phyloP scores from a whole-genome alignment of 768 basidiomycete species.

The Trametes villosa region DNA sequence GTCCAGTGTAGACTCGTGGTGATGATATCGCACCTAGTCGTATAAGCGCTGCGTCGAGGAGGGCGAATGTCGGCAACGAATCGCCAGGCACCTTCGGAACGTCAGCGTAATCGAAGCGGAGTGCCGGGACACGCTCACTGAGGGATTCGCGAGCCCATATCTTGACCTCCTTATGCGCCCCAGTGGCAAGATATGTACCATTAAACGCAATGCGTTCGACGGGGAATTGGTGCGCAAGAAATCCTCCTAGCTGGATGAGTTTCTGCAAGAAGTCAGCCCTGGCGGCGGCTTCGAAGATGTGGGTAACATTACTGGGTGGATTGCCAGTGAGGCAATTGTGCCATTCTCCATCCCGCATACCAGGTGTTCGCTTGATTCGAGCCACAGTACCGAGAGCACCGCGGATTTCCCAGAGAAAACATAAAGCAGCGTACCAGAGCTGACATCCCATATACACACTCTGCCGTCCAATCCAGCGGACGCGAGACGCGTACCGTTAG shows the following conservation, averaged over 20 bases:
- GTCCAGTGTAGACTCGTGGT: neutral
- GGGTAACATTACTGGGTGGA: neutral
- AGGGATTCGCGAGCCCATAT: neutral
- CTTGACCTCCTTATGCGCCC: slow-evolving; percentile 1
- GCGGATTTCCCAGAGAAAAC: neutral
- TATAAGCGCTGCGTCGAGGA: neutral
- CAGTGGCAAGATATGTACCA: neutral
- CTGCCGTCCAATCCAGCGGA: neutral
- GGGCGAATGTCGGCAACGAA: neutral
- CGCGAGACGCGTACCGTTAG: neutral
- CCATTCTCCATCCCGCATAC: neutral
- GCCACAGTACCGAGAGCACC: neutral
- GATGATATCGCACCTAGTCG: neutral
- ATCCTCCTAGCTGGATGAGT: neutral
- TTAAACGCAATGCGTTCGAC: neutral
- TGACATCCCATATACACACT: neutral
- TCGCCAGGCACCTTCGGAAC: neutral
- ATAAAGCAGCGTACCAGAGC: neutral
- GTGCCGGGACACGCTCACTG: neutral
- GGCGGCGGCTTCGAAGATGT: neutral
- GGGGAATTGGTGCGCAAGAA: neutral
- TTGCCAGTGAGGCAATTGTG: neutral
- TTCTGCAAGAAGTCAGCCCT: neutral
- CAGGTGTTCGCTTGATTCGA: neutral
- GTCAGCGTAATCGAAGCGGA: neutral